Evolutionary conservation across 257 asterid genomes (phyloP), one percentile per base, ranked within the genome.

Genomic region (Parsonsia alboflavescens): DNA sequence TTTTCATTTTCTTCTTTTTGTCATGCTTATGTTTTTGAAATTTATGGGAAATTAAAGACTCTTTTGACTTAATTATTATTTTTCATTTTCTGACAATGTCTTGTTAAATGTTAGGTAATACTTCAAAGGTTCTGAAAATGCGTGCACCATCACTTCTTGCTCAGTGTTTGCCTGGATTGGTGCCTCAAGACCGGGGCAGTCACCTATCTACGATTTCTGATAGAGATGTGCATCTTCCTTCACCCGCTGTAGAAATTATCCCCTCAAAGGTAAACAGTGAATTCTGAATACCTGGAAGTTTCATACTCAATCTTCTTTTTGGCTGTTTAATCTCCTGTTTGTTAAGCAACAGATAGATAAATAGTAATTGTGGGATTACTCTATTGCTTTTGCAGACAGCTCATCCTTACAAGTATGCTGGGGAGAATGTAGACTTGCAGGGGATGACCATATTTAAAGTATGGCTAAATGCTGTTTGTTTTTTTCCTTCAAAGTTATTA

Each of bases 91-190:
- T 64, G 42, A 19, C 24, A 17, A 46, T 69, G 58, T 54, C 75
- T 75, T 70, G 48, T 24, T 44, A 17, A 49, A 73, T 41, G 2
- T 76, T 54, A 65, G 56, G 54, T 33, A 33, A 52, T 45, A 53
- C 68, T 58, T 26, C 1, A 67, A 13, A 24, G 7, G 62, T 70
- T 44, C 50, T 59, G 74, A 39, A 17, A 67, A 78, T 82, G 82
- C 78, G 85, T 50, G 78, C 82, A 67, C 82, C 80, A 28, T 75
- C 85, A 46, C 79, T 82, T 45, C 77, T 82, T 57, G 77, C 85
- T 15, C 85, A 82, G 62, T 82, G 85, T 76, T 82, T 82, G 76
- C 82, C 78, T 75, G 85, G 85, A 49, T 70, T 82, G 72, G 75
- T 28, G 53, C 68, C 82, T 16, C 80, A 76, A 48, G 85, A 82